phyloP scores from a whole-genome alignment of 805 yeast species.

The Priceomyces medius region DNA sequence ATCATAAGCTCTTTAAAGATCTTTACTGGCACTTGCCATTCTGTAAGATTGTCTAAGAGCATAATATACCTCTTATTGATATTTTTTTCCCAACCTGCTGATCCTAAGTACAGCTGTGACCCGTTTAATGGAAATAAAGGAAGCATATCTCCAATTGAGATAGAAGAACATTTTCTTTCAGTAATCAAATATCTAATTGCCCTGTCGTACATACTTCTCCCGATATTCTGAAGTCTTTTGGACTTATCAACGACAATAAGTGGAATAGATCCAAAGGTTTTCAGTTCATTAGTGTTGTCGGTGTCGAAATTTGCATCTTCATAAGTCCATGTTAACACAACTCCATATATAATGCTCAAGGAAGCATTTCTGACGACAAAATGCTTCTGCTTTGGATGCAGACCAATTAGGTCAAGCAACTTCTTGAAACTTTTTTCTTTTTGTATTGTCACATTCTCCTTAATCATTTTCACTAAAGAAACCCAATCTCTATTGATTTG shows the following conservation, averaged over 20 bases:
- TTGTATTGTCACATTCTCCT: constrained; percentile 32
- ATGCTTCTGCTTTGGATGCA: constrained; percentile 39
- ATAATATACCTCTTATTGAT: constrained; percentile 31
- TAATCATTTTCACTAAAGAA: constrained; percentile 45
- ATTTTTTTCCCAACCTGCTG: constrained; percentile 42
- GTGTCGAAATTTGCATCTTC: neutral
- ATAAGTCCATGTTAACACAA: constrained; percentile 48
- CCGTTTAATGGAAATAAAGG: constrained; percentile 43
- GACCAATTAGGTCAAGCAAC: constrained; percentile 29
- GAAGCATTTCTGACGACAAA: constrained; percentile 59
- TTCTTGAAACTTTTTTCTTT: constrained; percentile 28
- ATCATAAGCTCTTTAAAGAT: constrained; percentile 54
- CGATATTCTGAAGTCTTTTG: constrained; percentile 54
- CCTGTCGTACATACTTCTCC: constrained; percentile 51
- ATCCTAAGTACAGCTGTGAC: constrained; percentile 32
- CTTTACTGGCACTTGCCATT: constrained; percentile 56
- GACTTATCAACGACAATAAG: constrained; percentile 52
- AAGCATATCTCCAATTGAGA: constrained; percentile 46
- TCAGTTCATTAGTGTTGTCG: constrained; percentile 11
- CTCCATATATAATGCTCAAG: constrained; percentile 53
- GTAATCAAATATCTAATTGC: constrained; percentile 50
- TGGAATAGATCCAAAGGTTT: constrained; percentile 41
- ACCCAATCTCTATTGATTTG: constrained; percentile 50
- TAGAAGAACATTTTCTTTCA: constrained; percentile 39
- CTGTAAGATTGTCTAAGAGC: constrained; percentile 39